Base-by-base conservation (phyloP, 2,329 filamentous ascomycete genomes). In the Drechslerella coelobrocha region DNA sequence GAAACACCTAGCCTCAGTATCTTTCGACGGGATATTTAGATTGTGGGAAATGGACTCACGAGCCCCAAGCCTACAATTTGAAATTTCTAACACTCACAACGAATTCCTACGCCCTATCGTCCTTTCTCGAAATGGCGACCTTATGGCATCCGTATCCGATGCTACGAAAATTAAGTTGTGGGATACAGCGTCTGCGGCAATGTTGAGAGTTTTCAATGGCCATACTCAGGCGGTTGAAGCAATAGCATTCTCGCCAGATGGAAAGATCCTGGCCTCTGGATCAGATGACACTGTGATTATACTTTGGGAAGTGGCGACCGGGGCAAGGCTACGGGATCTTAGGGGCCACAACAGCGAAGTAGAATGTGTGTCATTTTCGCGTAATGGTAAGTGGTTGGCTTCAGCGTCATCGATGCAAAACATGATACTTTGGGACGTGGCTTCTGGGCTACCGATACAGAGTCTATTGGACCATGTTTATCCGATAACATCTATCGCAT, bases 371-470 rank as follows among this genome's bases (percentile, higher is more conserved):
- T 29, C 45, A 5, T 54, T 61, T 23, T 61, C 93, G 31, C 88
- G 91, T 43, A 95, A 97, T 75, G 94, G 94, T 37, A 89, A 91
- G 59, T 92, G 92, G 66, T 97, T 99, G 76, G 94, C 93, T 3
- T 97, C 94, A 3, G 94, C 93, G 48, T 95, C 90, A 78, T 93
- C 93, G 62, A 94, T 97, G 77, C 96, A 85, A 75, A 71, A 10
- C 1, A n/a, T 66, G 23, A 2, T 23, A 31, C 66, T 71, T 12
- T 71, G 66, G 66, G 43, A 71, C 34, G 17, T 31, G 34, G 23
- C 12, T 9, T 54, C 45, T 24, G 39, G 45, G 10, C 17, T 7
- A n/a, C 6, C 9, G n/a, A 23, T 50, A 24, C 51, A 31, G 6
- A 37, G 14, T 5, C 31, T 61, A 5, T 37, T 48, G 19, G 48